Base-by-base conservation (phyloP, 352 stramenopile genomes). In the Globisporangium ultimum region DNA sequence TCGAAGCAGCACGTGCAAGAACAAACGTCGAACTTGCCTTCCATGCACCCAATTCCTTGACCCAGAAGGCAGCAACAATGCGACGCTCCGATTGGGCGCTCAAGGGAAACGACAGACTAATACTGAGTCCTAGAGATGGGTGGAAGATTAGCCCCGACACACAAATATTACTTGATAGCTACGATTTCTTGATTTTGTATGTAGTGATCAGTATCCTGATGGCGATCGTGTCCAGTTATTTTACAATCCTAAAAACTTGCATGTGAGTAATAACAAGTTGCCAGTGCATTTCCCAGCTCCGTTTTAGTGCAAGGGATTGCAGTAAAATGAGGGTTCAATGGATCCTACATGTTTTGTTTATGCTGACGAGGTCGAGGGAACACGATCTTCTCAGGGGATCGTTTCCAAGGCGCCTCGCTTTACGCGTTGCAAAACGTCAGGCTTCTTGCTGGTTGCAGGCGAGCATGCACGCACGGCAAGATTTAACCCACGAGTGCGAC, bases 21-120 rank as follows among this genome's bases (percentile, higher is more conserved):
- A 32, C 24, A 32, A 32, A 32, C 24, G 2, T 36, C 7, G 28
- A 45, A 45, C 40, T 45, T 10, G 13, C 17, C 17, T 45, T 45
- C 10, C 14, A 2, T n/a, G n/a, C n/a, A n/a, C n/a, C 38, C 11
- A 8, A 43, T 3, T 43, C 8, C 24, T 32, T 32, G 2, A 5
- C 24, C 5, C 2, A 5, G 8, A 43, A 17, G 11, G 14, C 10
- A 2, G 40, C 13, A 3, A 53, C 48, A 53, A 53, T 13, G 28
- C 48, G 48, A 53, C 48, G 28, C 48, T 53, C 48, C 48, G 48
- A 53, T 53, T 53, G 28, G 24, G 1, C 28, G 48, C 17, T 15
- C 13, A 42, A 38, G 48, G 34, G 21, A 9, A 52, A 36, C 28
- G 28, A 36, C 28, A 36, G 28, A 10, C 28, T 36, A 28, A n/a